Base-by-base conservation (phyloP, 306 rosid genomes). In the Castanea sativa region DNA sequence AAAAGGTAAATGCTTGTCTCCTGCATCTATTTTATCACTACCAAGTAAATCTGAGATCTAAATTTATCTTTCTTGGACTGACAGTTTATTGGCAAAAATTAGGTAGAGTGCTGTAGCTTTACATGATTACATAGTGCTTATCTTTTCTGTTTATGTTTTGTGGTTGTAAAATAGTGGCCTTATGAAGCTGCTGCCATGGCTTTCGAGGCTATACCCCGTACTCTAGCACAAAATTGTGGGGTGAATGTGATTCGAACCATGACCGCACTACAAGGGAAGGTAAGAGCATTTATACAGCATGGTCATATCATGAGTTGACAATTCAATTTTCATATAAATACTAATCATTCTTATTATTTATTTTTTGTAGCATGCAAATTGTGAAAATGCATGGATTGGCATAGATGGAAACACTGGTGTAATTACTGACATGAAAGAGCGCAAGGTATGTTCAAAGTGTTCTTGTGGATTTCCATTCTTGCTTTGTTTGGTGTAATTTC, bases 101-200 rank as follows among this genome's bases (percentile, higher is more conserved):
- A 30, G 13, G 78, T 56, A 70, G 21, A 53, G 71, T 45, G 19
- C 55, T 64, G 51, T 45, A 52, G 70, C 57, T 78, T 73, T 19
- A 9, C 27, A 38, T 76, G 6, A 35, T 64, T 20, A 52, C 14
- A 15, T 16, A 38, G 14, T 73, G 80, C 67, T 38, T 53, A 76
- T 53, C 82, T 88, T 55, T 81, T 61, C 16, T 63, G 32, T 38
- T 41, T n/a, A 29, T 84, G 78, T 55, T 64, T 81, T 74, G 67
- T 85, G 74, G 78, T 35, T 78, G 69, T 77, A 68, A 20, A 32
- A 74, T 76, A 96, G 99, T 96, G 99, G 99, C 99, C 99, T 14
- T 96, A 96, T 81, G 99, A 96, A 93, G 98, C 97, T 79, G 99
- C 99, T 82, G 98, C 99, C 29, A 53, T 93, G 43, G 99, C 99